Evolutionary conservation across 805 yeast genomes (phyloP).

Genomic region (Torulaspora maleeae): DNA sequence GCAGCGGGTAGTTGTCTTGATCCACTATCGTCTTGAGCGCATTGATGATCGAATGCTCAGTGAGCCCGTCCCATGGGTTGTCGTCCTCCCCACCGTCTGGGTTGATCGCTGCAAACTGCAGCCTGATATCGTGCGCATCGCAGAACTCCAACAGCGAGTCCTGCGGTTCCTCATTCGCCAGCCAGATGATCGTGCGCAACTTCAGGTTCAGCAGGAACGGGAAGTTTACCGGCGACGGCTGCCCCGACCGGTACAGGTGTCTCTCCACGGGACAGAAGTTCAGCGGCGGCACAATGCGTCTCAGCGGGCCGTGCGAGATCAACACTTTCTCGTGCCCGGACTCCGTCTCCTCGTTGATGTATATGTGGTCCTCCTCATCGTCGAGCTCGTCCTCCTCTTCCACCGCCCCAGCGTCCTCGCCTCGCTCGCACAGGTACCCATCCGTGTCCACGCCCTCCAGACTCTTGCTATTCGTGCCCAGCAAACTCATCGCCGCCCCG

Average conservation of each 20-base stretch:
- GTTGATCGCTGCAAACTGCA: constrained; percentile 78
- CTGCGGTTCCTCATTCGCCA: constrained; percentile 92
- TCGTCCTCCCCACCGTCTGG: constrained; percentile 66
- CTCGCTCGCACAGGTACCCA: constrained; percentile 1
- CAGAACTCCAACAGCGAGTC: constrained; percentile 83
- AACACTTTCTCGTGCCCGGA: constrained; percentile 29
- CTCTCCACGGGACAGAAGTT: constrained; percentile 94
- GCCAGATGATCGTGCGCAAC: constrained; percentile 81
- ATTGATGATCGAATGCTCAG: constrained; percentile 71
- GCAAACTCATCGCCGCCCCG: background rate
- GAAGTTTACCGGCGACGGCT: constrained; percentile 90
- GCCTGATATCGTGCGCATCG: constrained; percentile 60
- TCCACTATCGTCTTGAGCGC: constrained; percentile 75
- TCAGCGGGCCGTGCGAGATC: constrained; percentile 51
- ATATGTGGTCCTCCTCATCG: constrained; percentile 30
- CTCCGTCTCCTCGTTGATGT: constrained; percentile 34
- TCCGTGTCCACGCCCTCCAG: constrained; percentile 8
- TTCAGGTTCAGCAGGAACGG: constrained; percentile 72
- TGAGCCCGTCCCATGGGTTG: constrained; percentile 95
- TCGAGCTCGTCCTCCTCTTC: constrained; percentile 23
- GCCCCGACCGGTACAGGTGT: constrained; percentile 83
- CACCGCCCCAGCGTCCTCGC: background rate
- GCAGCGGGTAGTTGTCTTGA: constrained; percentile 70
- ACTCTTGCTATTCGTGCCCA: constrained; percentile 13
- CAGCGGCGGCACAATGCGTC: constrained; percentile 83